Evolutionary conservation across 2,329 filamentous ascomycete species (phyloP).

Genomic region (Alternaria ventricosa): DNA sequence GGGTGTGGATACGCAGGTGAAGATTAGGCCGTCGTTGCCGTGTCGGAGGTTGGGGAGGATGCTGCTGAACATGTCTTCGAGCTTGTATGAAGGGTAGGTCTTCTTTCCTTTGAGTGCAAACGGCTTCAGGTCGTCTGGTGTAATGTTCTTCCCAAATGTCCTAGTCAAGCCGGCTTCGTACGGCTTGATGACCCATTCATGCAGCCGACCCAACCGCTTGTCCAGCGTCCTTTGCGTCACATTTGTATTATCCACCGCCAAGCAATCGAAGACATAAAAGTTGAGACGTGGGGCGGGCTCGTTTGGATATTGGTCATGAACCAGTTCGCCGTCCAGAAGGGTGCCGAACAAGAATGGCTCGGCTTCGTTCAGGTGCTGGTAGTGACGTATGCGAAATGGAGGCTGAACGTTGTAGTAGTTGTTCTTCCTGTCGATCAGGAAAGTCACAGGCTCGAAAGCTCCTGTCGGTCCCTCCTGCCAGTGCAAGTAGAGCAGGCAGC

Average conservation of each 20-base stretch:
- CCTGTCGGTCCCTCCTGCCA: constrained; percentile 57
- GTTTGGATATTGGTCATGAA: constrained; percentile 75
- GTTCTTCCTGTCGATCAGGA: constrained; percentile 97
- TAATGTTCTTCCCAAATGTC: constrained; percentile 59
- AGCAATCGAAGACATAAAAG: constrained; percentile 92
- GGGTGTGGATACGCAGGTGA: constrained; percentile 87
- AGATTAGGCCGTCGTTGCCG: constrained; percentile 96
- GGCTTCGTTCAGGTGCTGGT: constrained; percentile 62
- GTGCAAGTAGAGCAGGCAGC: constrained; percentile 92
- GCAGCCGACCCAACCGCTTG: constrained; percentile 87
- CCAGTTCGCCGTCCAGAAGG: constrained; percentile 90
- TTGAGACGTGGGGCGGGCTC: constrained; percentile 71
- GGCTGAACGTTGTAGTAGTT: constrained; percentile 87
- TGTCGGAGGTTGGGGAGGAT: constrained; percentile 85
- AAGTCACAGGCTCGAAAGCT: constrained; percentile 63
- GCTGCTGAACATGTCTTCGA: constrained; percentile 78
- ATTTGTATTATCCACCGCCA: constrained; percentile 78
- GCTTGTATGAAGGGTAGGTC: constrained; percentile 86
- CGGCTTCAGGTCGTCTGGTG: constrained; percentile 57
- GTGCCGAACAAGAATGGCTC: constrained; percentile 77
- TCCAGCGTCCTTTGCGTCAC: constrained; percentile 82
- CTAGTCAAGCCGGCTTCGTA: constrained; percentile 66
- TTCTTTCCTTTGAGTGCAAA: constrained; percentile 88
- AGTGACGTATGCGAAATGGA: constrained; percentile 80
- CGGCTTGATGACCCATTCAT: constrained; percentile 75